Evolutionary conservation across 2,329 filamentous ascomycete species (phyloP).

Genomic region (Alternaria sp.): DNA sequence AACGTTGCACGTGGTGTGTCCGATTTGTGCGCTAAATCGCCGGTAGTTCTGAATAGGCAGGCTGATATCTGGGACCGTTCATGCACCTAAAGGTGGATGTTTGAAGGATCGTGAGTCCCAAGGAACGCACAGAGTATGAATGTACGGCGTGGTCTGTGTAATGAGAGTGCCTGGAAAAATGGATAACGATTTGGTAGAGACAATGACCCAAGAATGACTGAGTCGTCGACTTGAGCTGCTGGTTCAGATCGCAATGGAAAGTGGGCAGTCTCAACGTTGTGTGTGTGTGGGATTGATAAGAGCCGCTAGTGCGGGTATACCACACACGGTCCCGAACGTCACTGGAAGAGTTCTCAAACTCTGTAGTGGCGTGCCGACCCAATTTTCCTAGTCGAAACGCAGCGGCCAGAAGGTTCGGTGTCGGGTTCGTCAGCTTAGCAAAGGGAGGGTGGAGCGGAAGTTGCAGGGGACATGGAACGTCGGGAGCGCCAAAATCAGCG

Average conservation of each 20-base stretch:
- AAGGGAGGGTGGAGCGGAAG: slow-evolving; percentile 33
- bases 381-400: slow-evolving; percentile 32
- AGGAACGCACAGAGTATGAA: slow-evolving; percentile 29
- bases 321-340: slow-evolving; percentile 22
- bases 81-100: slow-evolving; percentile 29
- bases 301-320: slow-evolving; percentile 22
- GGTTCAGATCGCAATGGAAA: slow-evolving; percentile 7
- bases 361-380: slow-evolving; percentile 30
- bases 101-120: slow-evolving; percentile 24
- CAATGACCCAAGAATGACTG: neutral
- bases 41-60: slow-evolving; percentile 20
- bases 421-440: slow-evolving; percentile 36
- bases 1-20: slow-evolving; percentile 27
- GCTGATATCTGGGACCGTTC: slow-evolving; percentile 21
- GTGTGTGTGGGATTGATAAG: slow-evolving; percentile 30
- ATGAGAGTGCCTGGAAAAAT: neutral
- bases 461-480: slow-evolving; percentile 30
- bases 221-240: neutral
- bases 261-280: slow-evolving; percentile 2
- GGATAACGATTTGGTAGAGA: neutral
- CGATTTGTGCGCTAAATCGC: slow-evolving; percentile 17
- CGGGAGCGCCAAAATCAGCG: slow-evolving; percentile 30
- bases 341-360: slow-evolving; percentile 24
- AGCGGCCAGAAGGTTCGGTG: slow-evolving; percentile 46
- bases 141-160: slow-evolving; percentile 23